Conservation (phyloP, 768 basidiomycete genomes). For the Terana coerulea region DNA sequence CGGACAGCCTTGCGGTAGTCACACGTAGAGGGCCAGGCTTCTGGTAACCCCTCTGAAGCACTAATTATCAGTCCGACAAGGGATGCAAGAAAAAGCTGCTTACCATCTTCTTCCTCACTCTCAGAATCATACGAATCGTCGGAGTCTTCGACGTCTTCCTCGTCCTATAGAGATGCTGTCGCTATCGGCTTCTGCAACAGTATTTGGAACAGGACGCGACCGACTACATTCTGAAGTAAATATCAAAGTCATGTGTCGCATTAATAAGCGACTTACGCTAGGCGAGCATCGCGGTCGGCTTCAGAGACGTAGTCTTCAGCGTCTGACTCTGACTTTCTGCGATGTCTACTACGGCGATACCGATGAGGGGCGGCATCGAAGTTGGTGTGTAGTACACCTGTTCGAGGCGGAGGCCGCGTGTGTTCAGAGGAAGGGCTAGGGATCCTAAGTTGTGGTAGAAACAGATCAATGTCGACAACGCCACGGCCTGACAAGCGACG, state of each 20-base stretch:
- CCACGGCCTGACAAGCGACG: conserved; percentile 25
- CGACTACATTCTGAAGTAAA: conserved; percentile 47
- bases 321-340: conserved; percentile 55
- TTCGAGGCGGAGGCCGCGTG: not conserved
- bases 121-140: not conserved
- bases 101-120: not conserved
- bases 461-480: conserved; percentile 48
- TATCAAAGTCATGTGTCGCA: not conserved
- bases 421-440: conserved; percentile 13
- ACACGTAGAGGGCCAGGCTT: not conserved
- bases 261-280: conserved; percentile 48
- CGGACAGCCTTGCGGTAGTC: conserved; percentile 46
- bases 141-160: conserved; percentile 72
- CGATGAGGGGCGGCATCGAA: not conserved
- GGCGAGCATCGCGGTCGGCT: conserved; percentile 64
- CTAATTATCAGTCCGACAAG: not conserved
- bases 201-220: conserved; percentile 36
- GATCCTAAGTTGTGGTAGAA: conserved; percentile 38
- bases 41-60: not conserved
- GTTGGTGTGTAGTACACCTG: not conserved
- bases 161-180: conserved; percentile 57
- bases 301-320: conserved; percentile 58
- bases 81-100: not conserved
- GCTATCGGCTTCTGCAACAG: conserved; percentile 39
- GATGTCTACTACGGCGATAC: not conserved